Evolutionary conservation across 1,284 basidiomycete genomes (phyloP), one percentile per base, ranked within the genome.

Genomic region (Papiliotrema terrestris): DNA sequence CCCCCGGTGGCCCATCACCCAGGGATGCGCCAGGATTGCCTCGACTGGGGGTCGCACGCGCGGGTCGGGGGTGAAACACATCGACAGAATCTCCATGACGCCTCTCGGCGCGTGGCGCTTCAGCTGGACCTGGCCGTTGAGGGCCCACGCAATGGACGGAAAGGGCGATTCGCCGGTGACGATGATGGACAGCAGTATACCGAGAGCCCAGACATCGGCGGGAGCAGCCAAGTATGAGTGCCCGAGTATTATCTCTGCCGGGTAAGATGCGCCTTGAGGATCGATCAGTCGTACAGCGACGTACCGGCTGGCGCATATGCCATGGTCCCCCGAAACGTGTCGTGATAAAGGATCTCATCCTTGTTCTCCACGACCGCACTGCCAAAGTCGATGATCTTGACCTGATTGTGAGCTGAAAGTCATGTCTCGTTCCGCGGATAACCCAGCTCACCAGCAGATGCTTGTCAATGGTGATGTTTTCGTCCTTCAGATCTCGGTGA

Each of bases 371-470:
- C 83, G 32, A 87, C 86, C 23, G 91, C 90, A 60, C 88, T 90
- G 49, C 91, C 94, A 74, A 96, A 96, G 78, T 96, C 91, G 69
- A 96, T 91, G 50, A 96, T 81, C 74, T 96, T 95, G 68, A 94
- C 87, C 84, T 17, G 11, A 5, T 65, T 63, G 38, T 66, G 63
- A 49, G 38, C n/a, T n/a, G n/a, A 9, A 3, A 19, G 8, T 17
- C 19, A 29, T 47, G 52, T 11, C 11, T 32, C 29, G 5, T 32
- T 32, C 11, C 29, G 29, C 11, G 29, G 11, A 32, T 32, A 15
- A 59, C n/a, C 19, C 29, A 14, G 57, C 62, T 58, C 61, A 87
- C 88, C 77, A 83, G 86, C 54, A 87, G 78, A 60, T 87, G 77
- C 52, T 79, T 79, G 72, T 93, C 90, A 55, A 95, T 85, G 53